Percentiles rank a stretch among this genome's conserved stretches.
Conservation (phyloP, 345 rosid genomes). For the Aquilaria yunnanensis region DNA sequence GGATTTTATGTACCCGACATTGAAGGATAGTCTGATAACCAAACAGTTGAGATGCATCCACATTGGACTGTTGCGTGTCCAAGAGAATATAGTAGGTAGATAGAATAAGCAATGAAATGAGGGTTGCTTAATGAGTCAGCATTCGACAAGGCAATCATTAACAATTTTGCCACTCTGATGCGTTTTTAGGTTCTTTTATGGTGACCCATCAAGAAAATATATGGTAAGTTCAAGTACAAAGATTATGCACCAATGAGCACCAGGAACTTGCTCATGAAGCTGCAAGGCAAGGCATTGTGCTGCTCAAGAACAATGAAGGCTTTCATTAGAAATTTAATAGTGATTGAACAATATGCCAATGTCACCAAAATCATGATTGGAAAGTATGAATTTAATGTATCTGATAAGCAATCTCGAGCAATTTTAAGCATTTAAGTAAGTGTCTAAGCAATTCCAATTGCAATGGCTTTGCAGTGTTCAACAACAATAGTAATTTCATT, state of each 20-base stretch:
- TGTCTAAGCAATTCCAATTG: background rate
- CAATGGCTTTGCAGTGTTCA: background rate
- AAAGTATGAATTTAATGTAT: conserved; percentile 62
- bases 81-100: conserved; percentile 18
- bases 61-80: conserved; percentile 27
- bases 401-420: too few relatives aligned
- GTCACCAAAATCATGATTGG: conserved; percentile 94
- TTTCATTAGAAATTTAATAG: conserved; percentile 56
- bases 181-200: conserved; percentile 88
- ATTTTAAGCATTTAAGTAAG: background rate
- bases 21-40: conserved; percentile 6
- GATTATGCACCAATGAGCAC: conserved; percentile 62
- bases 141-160: conserved; percentile 53
- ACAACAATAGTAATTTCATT: too few relatives aligned
- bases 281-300: conserved; percentile 89
- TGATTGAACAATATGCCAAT: conserved; percentile 90
- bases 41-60: conserved; percentile 12
- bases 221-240: conserved; percentile 66
- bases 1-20: conserved; percentile 7
- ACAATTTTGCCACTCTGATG: conserved; percentile 82
- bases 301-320: conserved; percentile 59
- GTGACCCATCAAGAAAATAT: conserved; percentile 70
- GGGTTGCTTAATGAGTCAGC: conserved; percentile 56
- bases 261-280: conserved; percentile 85
- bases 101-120: conserved; percentile 48